Conservation (phyloP, 2,329 filamentous ascomycete genomes). For the Cercospora sp. region DNA sequence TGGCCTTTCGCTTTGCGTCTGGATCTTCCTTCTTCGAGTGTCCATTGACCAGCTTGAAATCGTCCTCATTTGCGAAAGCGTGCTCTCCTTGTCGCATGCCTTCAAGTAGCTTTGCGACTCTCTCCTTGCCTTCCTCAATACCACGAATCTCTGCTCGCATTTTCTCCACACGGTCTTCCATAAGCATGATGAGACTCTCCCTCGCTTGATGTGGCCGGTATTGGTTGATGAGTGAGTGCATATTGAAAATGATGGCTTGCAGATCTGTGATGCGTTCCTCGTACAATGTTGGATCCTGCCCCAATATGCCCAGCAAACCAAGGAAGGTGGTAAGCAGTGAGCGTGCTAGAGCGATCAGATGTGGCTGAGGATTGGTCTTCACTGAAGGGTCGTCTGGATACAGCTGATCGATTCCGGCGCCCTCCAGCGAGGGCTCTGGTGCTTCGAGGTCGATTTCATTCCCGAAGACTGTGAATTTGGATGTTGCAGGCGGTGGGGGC, state of each 20-base stretch:
- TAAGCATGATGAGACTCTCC: slow-evolving; percentile 80
- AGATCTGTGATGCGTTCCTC: slow-evolving; percentile 75
- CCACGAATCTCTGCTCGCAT: slow-evolving; percentile 71
- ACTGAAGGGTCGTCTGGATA: slow-evolving; percentile 53
- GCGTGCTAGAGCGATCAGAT: slow-evolving; percentile 73
- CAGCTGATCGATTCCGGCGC: slow-evolving; percentile 70
- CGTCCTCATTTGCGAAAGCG: slow-evolving; percentile 8
- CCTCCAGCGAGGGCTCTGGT: slow-evolving; percentile 65
- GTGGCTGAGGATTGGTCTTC: slow-evolving; percentile 49
- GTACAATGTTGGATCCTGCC: slow-evolving; percentile 63
- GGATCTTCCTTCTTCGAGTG: slow-evolving; percentile 22
- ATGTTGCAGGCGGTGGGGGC: slow-evolving; percentile 68
- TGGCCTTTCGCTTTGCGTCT: slow-evolving; percentile 26
- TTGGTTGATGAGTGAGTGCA: slow-evolving; percentile 90
- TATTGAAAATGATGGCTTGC: slow-evolving; percentile 80
- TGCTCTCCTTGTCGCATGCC: slow-evolving; percentile 52
- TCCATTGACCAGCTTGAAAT: not conserved
- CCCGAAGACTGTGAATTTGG: slow-evolving; percentile 75
- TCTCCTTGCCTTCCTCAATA: slow-evolving; percentile 66
- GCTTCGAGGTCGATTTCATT: slow-evolving; percentile 63
- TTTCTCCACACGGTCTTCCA: slow-evolving; percentile 78
- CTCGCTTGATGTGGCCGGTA: slow-evolving; percentile 91
- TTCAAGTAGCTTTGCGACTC: slow-evolving; percentile 71
- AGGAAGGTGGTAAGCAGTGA: slow-evolving; percentile 86
- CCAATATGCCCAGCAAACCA: slow-evolving; percentile 73